A percentile compares a stretch with the other conserved stretches of the same genome.
phyloP scores from a whole-genome alignment of 345 rosid species.

The Brassica napus region DNA sequence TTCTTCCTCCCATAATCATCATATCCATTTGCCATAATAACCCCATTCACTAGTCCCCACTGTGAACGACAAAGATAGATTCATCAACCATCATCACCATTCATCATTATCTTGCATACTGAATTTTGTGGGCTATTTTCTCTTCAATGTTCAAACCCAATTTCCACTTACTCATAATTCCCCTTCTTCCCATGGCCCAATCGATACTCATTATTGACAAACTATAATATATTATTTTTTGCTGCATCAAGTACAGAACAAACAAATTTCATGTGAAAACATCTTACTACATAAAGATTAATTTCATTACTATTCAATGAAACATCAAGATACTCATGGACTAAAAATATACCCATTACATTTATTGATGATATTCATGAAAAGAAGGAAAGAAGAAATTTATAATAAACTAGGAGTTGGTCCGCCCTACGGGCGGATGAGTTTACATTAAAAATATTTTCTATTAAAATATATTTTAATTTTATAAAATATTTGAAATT shows the following conservation, averaged over 20 bases:
- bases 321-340: slow-evolving; percentile 26
- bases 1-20: slow-evolving; percentile 41
- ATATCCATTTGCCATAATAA: slow-evolving; percentile 40
- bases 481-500: too few species aligned
- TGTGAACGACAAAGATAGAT: slow-evolving; percentile 19
- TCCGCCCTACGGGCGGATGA: too few species aligned
- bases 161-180: slow-evolving; percentile 28
- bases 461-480: not conserved
- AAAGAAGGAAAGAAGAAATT: not conserved
- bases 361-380: slow-evolving; percentile 35
- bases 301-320: not conserved
- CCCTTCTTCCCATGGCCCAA: slow-evolving; percentile 22
- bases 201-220: not conserved
- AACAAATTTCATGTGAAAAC: not conserved
- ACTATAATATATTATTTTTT: not conserved
- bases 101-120: slow-evolving; percentile 20
- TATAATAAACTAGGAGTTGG: not conserved
- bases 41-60: slow-evolving; percentile 34
- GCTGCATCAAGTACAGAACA: not conserved
- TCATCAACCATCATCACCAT: slow-evolving; percentile 31
- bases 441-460: too few species aligned
- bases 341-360: slow-evolving; percentile 17
- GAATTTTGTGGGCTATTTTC: slow-evolving; percentile 34
- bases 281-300: not conserved
- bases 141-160: slow-evolving; percentile 34